Evolutionary conservation across 768 basidiomycete genomes (phyloP).

Genomic region (Boletus huronensis): DNA sequence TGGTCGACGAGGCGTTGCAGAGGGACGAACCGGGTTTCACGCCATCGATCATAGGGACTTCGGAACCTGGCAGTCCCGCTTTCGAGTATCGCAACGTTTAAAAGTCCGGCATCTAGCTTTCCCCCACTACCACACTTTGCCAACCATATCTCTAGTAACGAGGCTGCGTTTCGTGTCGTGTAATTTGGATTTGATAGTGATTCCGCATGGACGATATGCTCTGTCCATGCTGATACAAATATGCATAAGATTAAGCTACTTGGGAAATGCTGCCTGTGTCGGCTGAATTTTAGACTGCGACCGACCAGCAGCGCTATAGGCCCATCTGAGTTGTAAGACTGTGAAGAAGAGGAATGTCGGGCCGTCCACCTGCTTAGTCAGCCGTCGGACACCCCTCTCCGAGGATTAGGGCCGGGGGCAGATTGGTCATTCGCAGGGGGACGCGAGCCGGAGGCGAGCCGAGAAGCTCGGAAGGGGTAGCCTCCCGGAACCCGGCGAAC

Average conservation of each 20-base stretch:
- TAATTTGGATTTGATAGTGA: neutral
- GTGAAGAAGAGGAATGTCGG: too few relatives aligned
- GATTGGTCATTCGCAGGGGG: too few relatives aligned
- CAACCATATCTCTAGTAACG: neutral
- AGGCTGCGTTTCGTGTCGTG: neutral
- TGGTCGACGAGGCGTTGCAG: slow-evolving; percentile 63
- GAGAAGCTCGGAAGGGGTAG: too few relatives aligned
- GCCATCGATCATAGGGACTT: slow-evolving; percentile 69
- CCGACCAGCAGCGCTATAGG: too few relatives aligned
- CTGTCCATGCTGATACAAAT: neutral
- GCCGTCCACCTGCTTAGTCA: too few relatives aligned
- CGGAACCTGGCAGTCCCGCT: slow-evolving; percentile 83
- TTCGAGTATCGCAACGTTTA: slow-evolving; percentile 84
- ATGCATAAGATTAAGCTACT: slow-evolving; percentile 5
- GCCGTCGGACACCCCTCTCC: too few relatives aligned
- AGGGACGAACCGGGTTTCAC: slow-evolving; percentile 57
- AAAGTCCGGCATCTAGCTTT: neutral
- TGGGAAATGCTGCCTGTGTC: too few relatives aligned
- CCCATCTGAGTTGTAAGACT: too few relatives aligned
- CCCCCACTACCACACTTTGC: neutral
- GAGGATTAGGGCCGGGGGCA: too few relatives aligned
- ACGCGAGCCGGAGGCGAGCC: too few relatives aligned
- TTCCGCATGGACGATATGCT: neutral
- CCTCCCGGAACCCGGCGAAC: too few relatives aligned
- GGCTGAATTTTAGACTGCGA: too few relatives aligned